Conservation (phyloP, 345 rosid species). For the Arabidopsis arenosa region DNA sequence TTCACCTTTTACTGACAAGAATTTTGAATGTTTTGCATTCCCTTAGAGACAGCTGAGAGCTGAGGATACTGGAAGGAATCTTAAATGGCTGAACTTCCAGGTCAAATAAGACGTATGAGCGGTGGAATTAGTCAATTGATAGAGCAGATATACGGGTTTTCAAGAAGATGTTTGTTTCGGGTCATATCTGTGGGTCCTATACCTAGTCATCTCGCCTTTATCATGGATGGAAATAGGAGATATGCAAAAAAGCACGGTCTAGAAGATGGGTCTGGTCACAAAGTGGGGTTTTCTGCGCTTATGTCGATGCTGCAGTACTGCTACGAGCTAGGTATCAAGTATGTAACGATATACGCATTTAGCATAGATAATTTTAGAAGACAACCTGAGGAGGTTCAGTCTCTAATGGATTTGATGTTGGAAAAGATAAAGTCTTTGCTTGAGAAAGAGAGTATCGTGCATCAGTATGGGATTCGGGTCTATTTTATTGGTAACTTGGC, state of each 20-base stretch:
- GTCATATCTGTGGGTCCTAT: slow-evolving; percentile 58
- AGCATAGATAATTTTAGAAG: slow-evolving; percentile 87
- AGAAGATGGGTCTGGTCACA: slow-evolving; percentile 43
- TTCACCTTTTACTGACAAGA: neutral
- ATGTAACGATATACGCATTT: slow-evolving; percentile 70
- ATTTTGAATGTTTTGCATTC: neutral
- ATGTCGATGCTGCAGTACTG: slow-evolving; percentile 66
- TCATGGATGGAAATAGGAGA: slow-evolving; percentile 62
- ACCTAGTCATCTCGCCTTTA: slow-evolving; percentile 68
- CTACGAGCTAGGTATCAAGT: slow-evolving; percentile 71
- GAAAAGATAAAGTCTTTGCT: slow-evolving; percentile 73
- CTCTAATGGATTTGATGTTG: slow-evolving; percentile 73
- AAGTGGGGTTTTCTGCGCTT: slow-evolving; percentile 67
- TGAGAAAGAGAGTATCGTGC: slow-evolving; percentile 62
- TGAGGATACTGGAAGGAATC: slow-evolving; percentile 28
- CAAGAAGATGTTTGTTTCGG: slow-evolving; percentile 54
- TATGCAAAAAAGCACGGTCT: slow-evolving; percentile 48
- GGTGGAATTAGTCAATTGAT: slow-evolving; percentile 35
- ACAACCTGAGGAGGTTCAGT: slow-evolving; percentile 70
- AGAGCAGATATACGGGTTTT: slow-evolving; percentile 34
- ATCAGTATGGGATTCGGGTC: slow-evolving; percentile 63
- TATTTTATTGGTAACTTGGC: slow-evolving; percentile 54
- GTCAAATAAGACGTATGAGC: slow-evolving; percentile 1
- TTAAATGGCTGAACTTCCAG: slow-evolving; percentile 27
- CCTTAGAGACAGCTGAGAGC: neutral